phyloP scores from a whole-genome alignment of 768 basidiomycete species.

The Pholiota conissans region DNA sequence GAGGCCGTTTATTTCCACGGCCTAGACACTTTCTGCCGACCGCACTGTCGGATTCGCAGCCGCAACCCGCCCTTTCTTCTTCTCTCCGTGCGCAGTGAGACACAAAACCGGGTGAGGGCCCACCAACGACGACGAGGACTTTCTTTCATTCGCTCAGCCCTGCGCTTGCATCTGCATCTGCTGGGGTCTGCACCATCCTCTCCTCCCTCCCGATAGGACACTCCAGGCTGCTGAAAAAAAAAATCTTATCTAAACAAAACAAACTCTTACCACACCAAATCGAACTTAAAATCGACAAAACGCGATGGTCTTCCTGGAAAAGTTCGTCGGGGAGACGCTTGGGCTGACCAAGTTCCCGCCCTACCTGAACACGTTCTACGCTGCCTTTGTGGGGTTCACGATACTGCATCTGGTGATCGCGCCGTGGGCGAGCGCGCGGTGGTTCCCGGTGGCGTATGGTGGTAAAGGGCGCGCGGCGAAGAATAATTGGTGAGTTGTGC shows the following conservation, averaged over 20 bases:
- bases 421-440: constrained; percentile 46
- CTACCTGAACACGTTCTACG: constrained; percentile 53
- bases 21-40: background rate
- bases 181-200: too few relatives aligned
- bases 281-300: background rate
- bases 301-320: constrained; percentile 22
- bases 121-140: too few relatives aligned
- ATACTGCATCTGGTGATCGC: constrained; percentile 57
- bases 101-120: too few relatives aligned
- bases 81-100: background rate
- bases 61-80: too few relatives aligned
- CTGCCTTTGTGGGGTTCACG: constrained; percentile 58
- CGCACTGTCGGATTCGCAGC: background rate
- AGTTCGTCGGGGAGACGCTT: constrained; percentile 33
- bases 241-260: background rate
- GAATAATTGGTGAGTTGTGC: constrained; percentile 64
- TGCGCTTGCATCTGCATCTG: too few relatives aligned
- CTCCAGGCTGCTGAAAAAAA: too few relatives aligned
- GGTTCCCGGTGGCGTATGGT: constrained; percentile 52
- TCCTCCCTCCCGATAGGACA: too few relatives aligned
- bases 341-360: constrained; percentile 56
- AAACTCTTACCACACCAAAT: background rate
- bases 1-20: background rate
- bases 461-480: constrained; percentile 43
- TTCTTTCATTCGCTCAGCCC: too few relatives aligned